phyloP scores from a whole-genome alignment of 164 flowering plant species.

The Paratinospora sagittata region DNA sequence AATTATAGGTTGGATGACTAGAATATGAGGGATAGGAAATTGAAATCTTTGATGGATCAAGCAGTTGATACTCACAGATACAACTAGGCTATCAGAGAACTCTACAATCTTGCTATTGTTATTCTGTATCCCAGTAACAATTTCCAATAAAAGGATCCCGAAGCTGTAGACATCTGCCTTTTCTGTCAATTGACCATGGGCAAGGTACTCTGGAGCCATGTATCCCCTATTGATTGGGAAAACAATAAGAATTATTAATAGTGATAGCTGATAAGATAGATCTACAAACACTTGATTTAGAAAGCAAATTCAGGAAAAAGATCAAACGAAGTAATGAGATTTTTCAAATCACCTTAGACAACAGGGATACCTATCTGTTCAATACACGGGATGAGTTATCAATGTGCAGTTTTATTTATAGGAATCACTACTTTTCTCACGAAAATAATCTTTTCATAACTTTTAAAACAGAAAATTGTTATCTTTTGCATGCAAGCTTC shows the following conservation, averaged over 20 bases:
- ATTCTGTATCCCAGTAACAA: slow-evolving; percentile 36
- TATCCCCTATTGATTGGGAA: slow-evolving; percentile 37
- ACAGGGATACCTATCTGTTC: too few species aligned
- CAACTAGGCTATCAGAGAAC: slow-evolving; percentile 49
- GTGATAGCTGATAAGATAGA: not conserved
- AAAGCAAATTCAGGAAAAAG: too few species aligned
- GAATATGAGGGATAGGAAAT: not conserved
- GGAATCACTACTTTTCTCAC: not conserved
- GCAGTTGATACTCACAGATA: slow-evolving; percentile 30
- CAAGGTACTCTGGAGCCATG: slow-evolving; percentile 14
- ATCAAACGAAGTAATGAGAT: too few species aligned
- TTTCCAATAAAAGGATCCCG: slow-evolving; percentile 44
- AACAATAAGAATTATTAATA: not conserved
- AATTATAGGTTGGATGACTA: not conserved
- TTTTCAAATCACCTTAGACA: too few species aligned
- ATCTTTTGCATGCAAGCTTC: too few species aligned
- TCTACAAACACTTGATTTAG: not conserved
- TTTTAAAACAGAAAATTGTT: too few species aligned
- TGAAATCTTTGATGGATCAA: not conserved
- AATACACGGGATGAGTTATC: too few species aligned
- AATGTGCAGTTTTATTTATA: too few species aligned
- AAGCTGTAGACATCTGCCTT: slow-evolving; percentile 36
- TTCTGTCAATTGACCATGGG: slow-evolving; percentile 11
- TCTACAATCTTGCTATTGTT: slow-evolving; percentile 39
- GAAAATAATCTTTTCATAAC: not conserved